Conservation (phyloP, 129 eudicot genomes). For the Flaveria sonorensis region DNA sequence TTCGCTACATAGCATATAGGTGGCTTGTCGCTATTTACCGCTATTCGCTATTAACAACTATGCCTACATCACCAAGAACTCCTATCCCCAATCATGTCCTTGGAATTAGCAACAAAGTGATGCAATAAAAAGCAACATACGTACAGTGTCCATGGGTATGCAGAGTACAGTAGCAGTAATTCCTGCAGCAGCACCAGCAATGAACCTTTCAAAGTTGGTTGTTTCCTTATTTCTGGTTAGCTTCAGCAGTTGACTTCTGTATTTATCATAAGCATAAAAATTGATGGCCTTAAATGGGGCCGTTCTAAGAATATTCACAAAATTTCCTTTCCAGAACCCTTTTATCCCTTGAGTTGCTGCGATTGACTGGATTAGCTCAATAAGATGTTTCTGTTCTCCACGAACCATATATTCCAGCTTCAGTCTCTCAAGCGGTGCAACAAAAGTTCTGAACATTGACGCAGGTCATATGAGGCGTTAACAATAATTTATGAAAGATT, state of each 20-base stretch:
- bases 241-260: constrained; percentile 71
- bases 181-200: constrained; percentile 99
- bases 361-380: constrained; percentile 65
- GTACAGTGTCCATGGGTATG: constrained; percentile 98
- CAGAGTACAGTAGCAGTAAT: constrained; percentile 92
- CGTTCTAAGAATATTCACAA: constrained; percentile 90
- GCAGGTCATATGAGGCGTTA: too few species aligned
- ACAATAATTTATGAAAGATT: too few species aligned
- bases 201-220: constrained; percentile 77
- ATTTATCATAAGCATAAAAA: constrained; percentile 91
- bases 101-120: too few species aligned
- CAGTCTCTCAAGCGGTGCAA: constrained; percentile 93
- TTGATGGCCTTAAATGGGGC: constrained; percentile 97
- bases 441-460: constrained; percentile 64
- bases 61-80: too few species aligned
- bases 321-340: constrained; percentile 99
- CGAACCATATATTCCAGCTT: constrained; percentile 97
- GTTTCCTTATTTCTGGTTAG: constrained; percentile 76
- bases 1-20: too few species aligned
- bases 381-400: constrained; percentile 81
- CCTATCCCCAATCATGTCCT: too few species aligned
- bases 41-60: too few species aligned
- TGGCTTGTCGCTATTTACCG: too few species aligned
- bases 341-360: constrained; percentile 79
- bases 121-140: constrained; percentile 16